Percentiles rank a stretch among this genome's conserved stretches.
phyloP scores from a whole-genome alignment of 2,329 filamentous ascomycete species.

The Endothia cerciana region DNA sequence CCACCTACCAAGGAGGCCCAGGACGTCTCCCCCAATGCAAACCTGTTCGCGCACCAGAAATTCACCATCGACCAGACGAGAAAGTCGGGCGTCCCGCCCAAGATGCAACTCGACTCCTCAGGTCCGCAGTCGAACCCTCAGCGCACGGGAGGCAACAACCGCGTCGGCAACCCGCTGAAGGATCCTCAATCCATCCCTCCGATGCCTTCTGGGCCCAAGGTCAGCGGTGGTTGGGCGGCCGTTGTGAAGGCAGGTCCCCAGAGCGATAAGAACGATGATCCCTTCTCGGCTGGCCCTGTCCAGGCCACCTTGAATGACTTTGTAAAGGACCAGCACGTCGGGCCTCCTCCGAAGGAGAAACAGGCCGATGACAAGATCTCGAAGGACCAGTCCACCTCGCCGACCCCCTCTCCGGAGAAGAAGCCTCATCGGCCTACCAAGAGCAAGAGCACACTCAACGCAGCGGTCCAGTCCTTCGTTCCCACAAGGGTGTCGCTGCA shows the following conservation, averaged over 20 bases:
- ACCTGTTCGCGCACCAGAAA: slow-evolving; percentile 23
- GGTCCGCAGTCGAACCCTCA: not conserved
- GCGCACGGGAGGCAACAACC: slow-evolving; percentile 7
- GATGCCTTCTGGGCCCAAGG: slow-evolving; percentile 10
- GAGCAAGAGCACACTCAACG: slow-evolving; percentile 26
- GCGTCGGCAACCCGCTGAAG: slow-evolving; percentile 15
- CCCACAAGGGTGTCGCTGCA: slow-evolving; percentile 11
- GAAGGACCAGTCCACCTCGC: slow-evolving; percentile 4
- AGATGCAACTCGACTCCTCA: not conserved
- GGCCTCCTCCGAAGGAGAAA: slow-evolving; percentile 14
- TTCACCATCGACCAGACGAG: slow-evolving; percentile 25
- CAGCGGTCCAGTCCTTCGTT: slow-evolving; percentile 30
- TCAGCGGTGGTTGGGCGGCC: slow-evolving; percentile 12
- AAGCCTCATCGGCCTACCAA: slow-evolving; percentile 7
- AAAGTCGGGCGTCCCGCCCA: not conserved
- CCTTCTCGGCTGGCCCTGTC: slow-evolving; percentile 1
- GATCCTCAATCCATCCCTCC: slow-evolving; percentile 21
- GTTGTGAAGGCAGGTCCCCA: not conserved
- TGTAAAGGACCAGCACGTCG: slow-evolving; percentile 15
- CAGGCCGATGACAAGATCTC: not conserved
- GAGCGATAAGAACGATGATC: slow-evolving; percentile 15
- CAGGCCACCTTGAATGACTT: not conserved
- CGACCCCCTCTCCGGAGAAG: slow-evolving; percentile 21
- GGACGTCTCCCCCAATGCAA: slow-evolving; percentile 16
- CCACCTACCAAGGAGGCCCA: slow-evolving; percentile 5